phyloP scores from a whole-genome alignment of 306 rosid species.

The Rosa multiflora region DNA sequence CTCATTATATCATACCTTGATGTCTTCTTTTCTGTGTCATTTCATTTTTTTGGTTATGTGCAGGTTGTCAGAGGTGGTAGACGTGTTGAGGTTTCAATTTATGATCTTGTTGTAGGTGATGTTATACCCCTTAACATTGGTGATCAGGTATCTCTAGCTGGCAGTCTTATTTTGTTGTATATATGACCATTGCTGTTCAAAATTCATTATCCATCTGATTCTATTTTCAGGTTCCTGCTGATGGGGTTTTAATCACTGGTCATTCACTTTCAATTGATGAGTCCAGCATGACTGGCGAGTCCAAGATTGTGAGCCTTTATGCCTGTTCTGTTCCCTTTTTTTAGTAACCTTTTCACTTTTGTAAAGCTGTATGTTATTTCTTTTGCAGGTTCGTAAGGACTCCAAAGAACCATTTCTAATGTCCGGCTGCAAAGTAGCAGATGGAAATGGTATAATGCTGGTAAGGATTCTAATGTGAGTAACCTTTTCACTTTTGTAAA shows the following conservation, averaged over 20 bases:
- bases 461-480: conserved; percentile 41
- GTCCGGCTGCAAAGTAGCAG: conserved; percentile 95
- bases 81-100: conserved; percentile 80
- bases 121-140: conserved; percentile 83
- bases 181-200: conserved; percentile 14
- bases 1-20: not conserved
- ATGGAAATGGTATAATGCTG: conserved; percentile 88
- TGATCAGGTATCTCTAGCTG: conserved; percentile 56
- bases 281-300: conserved; percentile 97
- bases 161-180: conserved; percentile 21
- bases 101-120: conserved; percentile 92
- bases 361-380: not conserved
- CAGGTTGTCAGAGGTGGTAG: conserved; percentile 89
- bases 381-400: conserved; percentile 62
- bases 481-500: too few species aligned
- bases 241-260: conserved; percentile 75
- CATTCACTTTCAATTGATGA: conserved; percentile 89
- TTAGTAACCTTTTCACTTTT: not conserved
- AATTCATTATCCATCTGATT: conserved; percentile 8
- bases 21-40: conserved; percentile 7
- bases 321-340: conserved; percentile 11
- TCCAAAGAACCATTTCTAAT: conserved; percentile 68
- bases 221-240: conserved; percentile 76
- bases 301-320: conserved; percentile 68
- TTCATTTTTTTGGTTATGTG: conserved; percentile 8